Evolutionary conservation across 1,284 basidiomycete species (phyloP).

Genomic region (Rhodotorula sp.): DNA sequence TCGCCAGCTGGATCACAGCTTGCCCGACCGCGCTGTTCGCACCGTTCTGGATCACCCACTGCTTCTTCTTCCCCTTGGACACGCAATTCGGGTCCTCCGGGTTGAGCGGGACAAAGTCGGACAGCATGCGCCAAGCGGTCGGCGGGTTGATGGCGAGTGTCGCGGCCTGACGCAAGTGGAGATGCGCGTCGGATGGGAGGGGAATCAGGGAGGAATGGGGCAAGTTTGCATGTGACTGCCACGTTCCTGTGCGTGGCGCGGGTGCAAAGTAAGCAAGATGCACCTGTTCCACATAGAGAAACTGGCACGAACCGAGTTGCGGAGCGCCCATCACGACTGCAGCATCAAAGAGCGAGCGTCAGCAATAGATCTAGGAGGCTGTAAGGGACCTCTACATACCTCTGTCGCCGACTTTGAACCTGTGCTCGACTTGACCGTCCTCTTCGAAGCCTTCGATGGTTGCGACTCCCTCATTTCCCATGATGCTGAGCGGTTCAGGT

Average conservation of each 20-base stretch:
- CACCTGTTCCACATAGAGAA: too few species aligned
- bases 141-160: constrained; percentile 79
- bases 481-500: constrained; percentile 53
- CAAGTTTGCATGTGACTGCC: constrained; percentile 66
- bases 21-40: constrained; percentile 68
- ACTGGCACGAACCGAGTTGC: constrained; percentile 53
- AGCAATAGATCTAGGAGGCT: background rate
- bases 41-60: constrained; percentile 76
- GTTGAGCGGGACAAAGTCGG: constrained; percentile 63
- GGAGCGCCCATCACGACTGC: constrained; percentile 64
- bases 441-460: constrained; percentile 59
- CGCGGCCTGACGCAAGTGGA: constrained; percentile 60
- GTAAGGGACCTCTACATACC: constrained; percentile 27
- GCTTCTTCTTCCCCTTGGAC: constrained; percentile 19
- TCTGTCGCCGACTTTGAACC: constrained; percentile 64
- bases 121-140: constrained; percentile 77
- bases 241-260: too few species aligned
- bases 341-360: background rate
- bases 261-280: background rate
- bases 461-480: constrained; percentile 77
- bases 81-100: constrained; percentile 55
- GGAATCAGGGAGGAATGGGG: constrained; percentile 60
- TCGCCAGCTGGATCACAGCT: constrained; percentile 45
- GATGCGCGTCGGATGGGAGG: constrained; percentile 54
- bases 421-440: constrained; percentile 53